Percentiles rank a stretch among this genome's conserved stretches.
Conservation (phyloP, 441 rosid genomes). For the Cnidoscolus chayamansa region DNA sequence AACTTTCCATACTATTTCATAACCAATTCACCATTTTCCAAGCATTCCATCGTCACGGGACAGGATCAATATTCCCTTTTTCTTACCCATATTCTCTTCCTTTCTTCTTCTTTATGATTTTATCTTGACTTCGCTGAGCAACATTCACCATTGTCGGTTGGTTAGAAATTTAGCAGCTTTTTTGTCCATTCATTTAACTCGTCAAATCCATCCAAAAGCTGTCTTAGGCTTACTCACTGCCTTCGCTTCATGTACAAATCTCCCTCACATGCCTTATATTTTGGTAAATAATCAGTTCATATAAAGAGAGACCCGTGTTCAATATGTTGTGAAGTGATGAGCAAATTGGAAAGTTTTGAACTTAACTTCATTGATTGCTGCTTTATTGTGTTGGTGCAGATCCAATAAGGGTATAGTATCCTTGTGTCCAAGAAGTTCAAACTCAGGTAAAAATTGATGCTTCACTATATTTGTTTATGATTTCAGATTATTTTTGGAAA, state of each 20-base stretch:
- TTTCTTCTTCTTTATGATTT: background rate
- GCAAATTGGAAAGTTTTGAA: background rate
- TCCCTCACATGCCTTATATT: slow-evolving; percentile 2
- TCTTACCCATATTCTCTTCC: slow-evolving; percentile 18
- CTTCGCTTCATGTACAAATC: slow-evolving; percentile 1
- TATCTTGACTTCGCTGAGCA: slow-evolving; percentile 20
- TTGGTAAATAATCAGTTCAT: background rate
- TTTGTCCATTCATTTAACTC: slow-evolving; percentile 31
- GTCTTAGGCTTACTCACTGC: slow-evolving; percentile 5
- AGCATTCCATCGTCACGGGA: background rate
- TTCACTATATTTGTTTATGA: background rate
- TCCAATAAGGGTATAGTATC: background rate
- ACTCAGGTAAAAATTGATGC: slow-evolving; percentile 11
- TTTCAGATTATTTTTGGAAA: background rate
- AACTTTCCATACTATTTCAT: no score
- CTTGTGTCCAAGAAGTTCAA: background rate
- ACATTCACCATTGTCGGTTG: slow-evolving; percentile 39
- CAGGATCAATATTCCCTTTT: slow-evolving; percentile 3
- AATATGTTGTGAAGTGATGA: background rate
- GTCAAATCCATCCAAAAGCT: slow-evolving; percentile 32
- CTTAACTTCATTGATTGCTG: slow-evolving; percentile 1
- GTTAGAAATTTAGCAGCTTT: slow-evolving; percentile 24
- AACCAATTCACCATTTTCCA: background rate
- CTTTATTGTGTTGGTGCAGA: background rate
- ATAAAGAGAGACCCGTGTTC: slow-evolving; percentile 5